Evolutionary conservation across 2,329 filamentous ascomycete species (phyloP).

Genomic region (Cladosporium halotolerans): DNA sequence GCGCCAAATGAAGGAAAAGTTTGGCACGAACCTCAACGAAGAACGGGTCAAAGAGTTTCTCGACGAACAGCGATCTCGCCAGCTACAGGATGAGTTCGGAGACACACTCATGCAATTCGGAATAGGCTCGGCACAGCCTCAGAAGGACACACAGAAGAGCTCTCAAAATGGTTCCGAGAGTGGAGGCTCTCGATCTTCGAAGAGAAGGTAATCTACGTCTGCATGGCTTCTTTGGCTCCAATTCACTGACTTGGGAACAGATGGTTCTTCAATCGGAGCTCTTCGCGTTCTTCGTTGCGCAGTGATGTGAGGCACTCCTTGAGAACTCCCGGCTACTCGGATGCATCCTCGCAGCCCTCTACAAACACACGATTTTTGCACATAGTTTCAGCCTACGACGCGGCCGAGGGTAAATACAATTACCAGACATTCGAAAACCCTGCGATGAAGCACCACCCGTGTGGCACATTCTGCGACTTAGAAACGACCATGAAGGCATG

Average conservation of each 20-base stretch:
- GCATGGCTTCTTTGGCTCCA: background rate
- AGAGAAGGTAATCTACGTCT: background rate
- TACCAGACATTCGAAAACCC: background rate
- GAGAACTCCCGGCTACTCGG: too few relatives aligned
- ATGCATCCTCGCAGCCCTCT: too few relatives aligned
- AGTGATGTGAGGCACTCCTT: background rate
- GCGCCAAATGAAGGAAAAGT: background rate
- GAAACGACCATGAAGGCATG: background rate
- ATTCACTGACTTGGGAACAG: background rate
- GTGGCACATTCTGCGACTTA: background rate
- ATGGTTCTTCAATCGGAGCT: conserved; percentile 1
- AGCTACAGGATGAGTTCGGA: conserved; percentile 1
- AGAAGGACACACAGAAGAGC: background rate
- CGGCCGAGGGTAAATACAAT: background rate
- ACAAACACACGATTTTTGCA: background rate
- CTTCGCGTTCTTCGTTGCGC: background rate
- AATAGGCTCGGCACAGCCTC: background rate
- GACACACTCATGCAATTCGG: background rate
- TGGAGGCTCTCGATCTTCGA: background rate
- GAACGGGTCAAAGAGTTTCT: background rate
- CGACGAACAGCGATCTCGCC: background rate
- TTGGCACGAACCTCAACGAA: background rate
- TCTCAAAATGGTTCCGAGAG: too few relatives aligned
- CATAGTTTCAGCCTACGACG: background rate
- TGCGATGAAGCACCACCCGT: background rate